Base-by-base conservation (phyloP, 1,139 yeast species). In the Protomyces pachydermus region DNA sequence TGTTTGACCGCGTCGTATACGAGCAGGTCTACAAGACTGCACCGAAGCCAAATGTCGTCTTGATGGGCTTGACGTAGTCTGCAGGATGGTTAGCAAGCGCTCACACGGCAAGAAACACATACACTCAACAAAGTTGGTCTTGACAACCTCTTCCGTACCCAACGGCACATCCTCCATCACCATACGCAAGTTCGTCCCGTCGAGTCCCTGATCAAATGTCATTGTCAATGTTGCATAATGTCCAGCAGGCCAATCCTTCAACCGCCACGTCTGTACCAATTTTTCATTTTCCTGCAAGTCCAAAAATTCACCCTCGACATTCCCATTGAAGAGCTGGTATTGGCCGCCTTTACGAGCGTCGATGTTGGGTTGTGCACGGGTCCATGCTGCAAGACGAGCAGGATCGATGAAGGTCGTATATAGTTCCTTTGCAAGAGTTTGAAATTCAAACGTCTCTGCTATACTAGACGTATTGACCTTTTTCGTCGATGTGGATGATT, bases 121-220 rank as follows among this genome's bases (percentile, higher is more conserved):
- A 58, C 62, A 58, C 46, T 58, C 56, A 70, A 90, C 91, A 73
- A 95, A 93, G 76, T 93, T 93, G 54, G 80, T 82, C 72, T 85
- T 83, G 52, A 89, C 97, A 65, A 87, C 80, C 65, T 93, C 98
- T 75, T 93, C 98, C 73, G 95, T 95, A n/a, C 98, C 98, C 55
- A 93, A 80, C 23, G 98, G 98, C 60, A 93, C 86, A n/a, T 97
- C 97, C 25, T 84, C 79, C 83, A 93, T 89, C 65, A 81, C 80
- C 45, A 91, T 93, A 66, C 86, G 83, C 79, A 91, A 79, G 65
- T 81, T 84, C 16, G 98, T 93, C 71, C 91, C 98, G 54, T 87
- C 83, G 18, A 84, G 80, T 28, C 95, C 95, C 74, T 89, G 90
- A 64, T 82, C 83, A 68, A 95, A 82, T 53, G 78, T 80, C 70